These are phyloP conservation scores for Penicillium sp. DNA, from an alignment of 2,329 filamentous ascomycete species.

Conservation along the genomic window DNA sequence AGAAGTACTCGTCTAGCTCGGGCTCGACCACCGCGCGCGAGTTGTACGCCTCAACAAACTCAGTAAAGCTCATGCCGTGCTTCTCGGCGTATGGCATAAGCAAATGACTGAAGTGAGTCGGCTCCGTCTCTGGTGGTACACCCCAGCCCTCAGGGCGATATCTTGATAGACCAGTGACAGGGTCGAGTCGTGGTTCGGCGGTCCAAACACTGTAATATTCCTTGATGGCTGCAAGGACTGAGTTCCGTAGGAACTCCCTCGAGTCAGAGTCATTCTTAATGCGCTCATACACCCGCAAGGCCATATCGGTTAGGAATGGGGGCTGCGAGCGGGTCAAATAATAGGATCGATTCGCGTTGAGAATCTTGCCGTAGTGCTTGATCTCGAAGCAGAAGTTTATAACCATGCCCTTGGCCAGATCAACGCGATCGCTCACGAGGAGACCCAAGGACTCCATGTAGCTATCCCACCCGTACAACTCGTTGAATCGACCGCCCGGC, in stretches of 20 bases:
- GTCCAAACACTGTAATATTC: constrained; percentile 93
- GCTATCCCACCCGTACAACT: constrained; percentile 97
- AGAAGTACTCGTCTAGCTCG: constrained; percentile 90
- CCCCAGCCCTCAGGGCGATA: constrained; percentile 83
- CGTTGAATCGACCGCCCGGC: constrained; percentile 95
- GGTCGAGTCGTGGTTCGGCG: constrained; percentile 74
- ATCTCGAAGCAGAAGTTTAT: constrained; percentile 98
- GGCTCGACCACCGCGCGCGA: constrained; percentile 73
- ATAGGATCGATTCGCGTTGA: constrained; percentile 95
- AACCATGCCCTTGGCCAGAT: constrained; percentile 93
- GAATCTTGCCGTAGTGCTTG: constrained; percentile 95
- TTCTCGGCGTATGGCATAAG: constrained; percentile 82
- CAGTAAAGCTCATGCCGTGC: constrained; percentile 74
- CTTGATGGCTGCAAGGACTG: constrained; percentile 91
- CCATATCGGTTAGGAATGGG: constrained; percentile 97
- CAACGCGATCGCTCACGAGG: constrained; percentile 78
- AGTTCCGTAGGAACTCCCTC: constrained; percentile 75
- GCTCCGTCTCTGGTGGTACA: constrained; percentile 89
- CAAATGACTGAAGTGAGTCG: constrained; percentile 81
- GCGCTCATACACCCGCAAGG: constrained; percentile 86
- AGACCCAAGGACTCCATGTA: constrained; percentile 97
- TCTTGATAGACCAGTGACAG: constrained; percentile 74
- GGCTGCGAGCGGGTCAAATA: constrained; percentile 94
- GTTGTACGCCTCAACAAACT: constrained; percentile 91
- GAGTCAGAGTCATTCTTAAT: constrained; percentile 84